Base-by-base conservation (phyloP, 805 yeast species). In the Clavispora fructus region DNA sequence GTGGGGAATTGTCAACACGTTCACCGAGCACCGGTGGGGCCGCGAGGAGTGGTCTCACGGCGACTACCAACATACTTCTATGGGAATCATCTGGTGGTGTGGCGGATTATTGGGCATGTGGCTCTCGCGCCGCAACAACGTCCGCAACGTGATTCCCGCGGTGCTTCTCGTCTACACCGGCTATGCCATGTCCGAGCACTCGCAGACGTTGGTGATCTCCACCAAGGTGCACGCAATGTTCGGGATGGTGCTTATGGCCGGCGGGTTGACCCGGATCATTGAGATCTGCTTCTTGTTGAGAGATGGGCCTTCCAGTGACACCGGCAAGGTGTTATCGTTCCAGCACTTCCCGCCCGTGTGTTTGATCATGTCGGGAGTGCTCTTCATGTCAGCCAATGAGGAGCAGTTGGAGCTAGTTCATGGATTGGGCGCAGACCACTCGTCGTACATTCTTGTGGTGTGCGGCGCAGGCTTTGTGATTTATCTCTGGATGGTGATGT, bases 81-180 rank as follows among this genome's bases (percentile, higher is more conserved):
- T 92, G 96, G 98, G 98, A 1, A 86, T 92, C 46, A 77, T 92
- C 28, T 92, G 97, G 95, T 90, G 97, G 95, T 80, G 88, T 42
- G 95, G 96, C 46, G 98, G 97, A 7, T 68, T 90, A 53, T 65
- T 90, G 25, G 98, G 98, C 1, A 74, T 92, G 49, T 86, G 78
- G 65, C 67, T 91, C 47, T 78, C 95, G 1, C 70, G 87, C 59
- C 58, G 64, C 30, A 63, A 63, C 39, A 79, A 79, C 43, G 44
- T 47, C 13, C 42, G 58, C 17, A 81, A 85, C 40, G 71, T 73
- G 48, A 68, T 92, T 32, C 98, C 98, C 2, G 83, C 95, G 2
- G 54, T 90, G 35, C 79, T 94, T 42, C 77, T 92, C 52, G 79
- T 90, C 11, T 84, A 86, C 60, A 92, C 97, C 0, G 98, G 97